Evolutionary conservation across 495 filamentous ascomycete genomes (phyloP), one percentile per base, ranked within the genome.

Genomic region (Lasiosphaeris hirsuta): DNA sequence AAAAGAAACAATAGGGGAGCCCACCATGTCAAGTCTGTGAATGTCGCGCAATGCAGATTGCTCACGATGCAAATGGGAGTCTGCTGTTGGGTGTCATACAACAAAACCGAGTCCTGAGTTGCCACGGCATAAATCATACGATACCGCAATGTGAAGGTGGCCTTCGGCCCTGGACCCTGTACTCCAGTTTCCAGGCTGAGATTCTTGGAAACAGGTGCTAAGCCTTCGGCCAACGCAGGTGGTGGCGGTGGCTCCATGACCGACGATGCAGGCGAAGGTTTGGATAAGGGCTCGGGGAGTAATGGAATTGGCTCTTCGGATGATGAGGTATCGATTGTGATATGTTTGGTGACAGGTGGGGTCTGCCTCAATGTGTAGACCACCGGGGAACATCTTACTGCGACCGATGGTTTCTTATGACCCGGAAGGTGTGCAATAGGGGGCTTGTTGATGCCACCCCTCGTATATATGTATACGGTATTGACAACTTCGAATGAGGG

Each of bases 381-480:
- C 2, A 96, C 72, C 0, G 95, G 92, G 1, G 93, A 99, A 71
- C 94, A 99, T 68, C 88, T 87, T 44, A 99, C 90, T 4, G 90
- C 95, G 10, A 99, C 90, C 1, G 95, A 99, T 8, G 95, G 93
- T 68, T 99, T 99, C 78, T 97, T 99, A 64, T 97, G 93, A 1
- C 94, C 95, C 0, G 95, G 95, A 34, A 99, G 81, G 74, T 97
- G 93, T n/a, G 95, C 91, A 56, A 99, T 89, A 13, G 95, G 95
- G 11, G 95, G 92, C 68, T 93, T 97, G 71, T 96, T 97, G 63
- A 99, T 89, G 10, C 95, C 95, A 14, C 91, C 95, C 57, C 95
- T 83, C 0, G 93, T 97, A 68, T 99, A 99, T 45, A 99, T 90
- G 72, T 97, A 99, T 30, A 97, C 95, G 0, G 95, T 99, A 66